Conservation (phyloP, 805 yeast species). For the Brettanomyces custersianus region DNA sequence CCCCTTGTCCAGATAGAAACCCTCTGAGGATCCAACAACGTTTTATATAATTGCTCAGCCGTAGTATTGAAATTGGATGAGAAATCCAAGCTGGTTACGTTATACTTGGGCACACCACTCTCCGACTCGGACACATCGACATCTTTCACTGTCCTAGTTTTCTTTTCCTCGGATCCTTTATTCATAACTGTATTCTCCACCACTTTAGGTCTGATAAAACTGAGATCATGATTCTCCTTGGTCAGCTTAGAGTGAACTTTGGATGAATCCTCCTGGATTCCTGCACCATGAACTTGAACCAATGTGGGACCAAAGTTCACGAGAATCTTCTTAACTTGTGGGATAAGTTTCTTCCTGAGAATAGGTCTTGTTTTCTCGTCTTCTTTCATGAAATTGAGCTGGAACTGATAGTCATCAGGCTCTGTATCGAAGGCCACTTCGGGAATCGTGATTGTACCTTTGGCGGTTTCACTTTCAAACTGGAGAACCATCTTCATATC, state of each 20-base stretch:
- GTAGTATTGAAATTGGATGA: slow-evolving; percentile 80
- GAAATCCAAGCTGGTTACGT: slow-evolving; percentile 70
- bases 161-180: slow-evolving; percentile 6
- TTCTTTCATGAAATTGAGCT: slow-evolving; percentile 51
- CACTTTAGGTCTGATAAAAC: slow-evolving; percentile 17
- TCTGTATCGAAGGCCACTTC: slow-evolving; percentile 92
- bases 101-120: slow-evolving; percentile 48
- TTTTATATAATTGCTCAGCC: slow-evolving; percentile 74
- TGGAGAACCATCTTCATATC: slow-evolving; percentile 62
- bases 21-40: slow-evolving; percentile 67
- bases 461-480: slow-evolving; percentile 34
- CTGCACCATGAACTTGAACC: slow-evolving; percentile 67
- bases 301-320: slow-evolving; percentile 68
- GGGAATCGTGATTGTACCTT: slow-evolving; percentile 76
- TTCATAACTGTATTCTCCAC: slow-evolving; percentile 22
- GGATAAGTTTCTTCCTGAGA: slow-evolving; percentile 47
- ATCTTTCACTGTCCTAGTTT: slow-evolving; percentile 7
- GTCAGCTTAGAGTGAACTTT: slow-evolving; percentile 53
- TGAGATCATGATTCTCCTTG: slow-evolving; percentile 34
- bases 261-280: slow-evolving; percentile 73
- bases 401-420: slow-evolving; percentile 77
- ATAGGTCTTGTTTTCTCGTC: slow-evolving; percentile 45
- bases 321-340: slow-evolving; percentile 55
- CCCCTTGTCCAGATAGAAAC: slow-evolving; percentile 91
- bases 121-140: slow-evolving; percentile 7